Conservation (phyloP, 2,329 filamentous ascomycete genomes). For the Hymenoscyphus repandus region DNA sequence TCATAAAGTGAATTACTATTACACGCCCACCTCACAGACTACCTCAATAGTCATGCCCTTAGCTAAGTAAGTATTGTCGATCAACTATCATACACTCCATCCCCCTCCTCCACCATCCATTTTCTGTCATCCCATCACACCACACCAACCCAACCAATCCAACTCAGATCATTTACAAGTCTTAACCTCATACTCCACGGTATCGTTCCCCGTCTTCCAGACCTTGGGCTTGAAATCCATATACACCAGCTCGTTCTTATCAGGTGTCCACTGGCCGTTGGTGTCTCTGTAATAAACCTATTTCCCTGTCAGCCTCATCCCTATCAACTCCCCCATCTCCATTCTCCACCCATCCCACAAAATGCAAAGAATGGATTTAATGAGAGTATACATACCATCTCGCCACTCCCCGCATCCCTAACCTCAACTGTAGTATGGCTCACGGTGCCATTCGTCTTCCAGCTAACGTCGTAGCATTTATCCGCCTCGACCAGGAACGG, state of each 20-base stretch:
- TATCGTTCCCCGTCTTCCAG: slow-evolving; percentile 38
- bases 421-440: slow-evolving; percentile 39
- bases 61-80: too few species aligned
- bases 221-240: slow-evolving; percentile 44
- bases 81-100: too few species aligned
- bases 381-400: slow-evolving; percentile 18
- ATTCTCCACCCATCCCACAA: not conserved
- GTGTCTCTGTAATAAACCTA: slow-evolving; percentile 42
- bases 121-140: too few species aligned
- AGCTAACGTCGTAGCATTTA: slow-evolving; percentile 37
- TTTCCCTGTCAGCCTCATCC: not conserved
- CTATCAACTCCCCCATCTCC: not conserved
- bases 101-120: too few species aligned
- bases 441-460: slow-evolving; percentile 35
- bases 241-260: slow-evolving; percentile 41
- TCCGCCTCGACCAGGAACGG: slow-evolving; percentile 37
- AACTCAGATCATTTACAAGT: slow-evolving; percentile 34
- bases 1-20: too few species aligned
- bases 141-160: too few species aligned
- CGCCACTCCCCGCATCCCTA: slow-evolving; percentile 33
- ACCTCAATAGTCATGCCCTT: too few species aligned
- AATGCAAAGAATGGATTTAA: not conserved
- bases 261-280: slow-evolving; percentile 40
- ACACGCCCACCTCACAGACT: too few species aligned
- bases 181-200: slow-evolving; percentile 39